phyloP scores from a whole-genome alignment of 768 basidiomycete genomes.

The Terana coerulea region DNA sequence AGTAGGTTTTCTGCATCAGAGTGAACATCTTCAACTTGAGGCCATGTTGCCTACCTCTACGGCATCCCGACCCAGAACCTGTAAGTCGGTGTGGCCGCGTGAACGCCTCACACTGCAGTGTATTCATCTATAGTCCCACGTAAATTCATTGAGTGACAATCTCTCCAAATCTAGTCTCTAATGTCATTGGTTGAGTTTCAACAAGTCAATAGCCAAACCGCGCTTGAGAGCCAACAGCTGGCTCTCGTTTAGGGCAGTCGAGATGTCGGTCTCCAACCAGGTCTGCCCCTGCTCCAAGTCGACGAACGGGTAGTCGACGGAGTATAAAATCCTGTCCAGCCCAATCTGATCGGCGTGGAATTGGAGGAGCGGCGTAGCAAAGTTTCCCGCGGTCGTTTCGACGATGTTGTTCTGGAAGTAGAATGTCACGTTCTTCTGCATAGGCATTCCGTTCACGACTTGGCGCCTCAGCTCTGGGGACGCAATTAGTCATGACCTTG shows the following conservation, averaged over 20 bases:
- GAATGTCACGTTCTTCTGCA: conserved; percentile 2
- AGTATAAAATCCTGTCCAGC: conserved; percentile 1
- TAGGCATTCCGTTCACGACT: not conserved
- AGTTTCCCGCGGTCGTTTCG: conserved; percentile 4
- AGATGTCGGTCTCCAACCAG: not conserved
- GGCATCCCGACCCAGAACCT: no score
- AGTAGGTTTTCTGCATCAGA: no score
- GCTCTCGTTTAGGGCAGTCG: not conserved
- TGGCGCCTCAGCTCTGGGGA: conserved; percentile 5
- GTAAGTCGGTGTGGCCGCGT: no score
- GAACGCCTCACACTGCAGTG: no score
- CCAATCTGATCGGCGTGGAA: conserved; percentile 3
- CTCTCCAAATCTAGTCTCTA: no score
- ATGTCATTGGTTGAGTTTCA: not conserved
- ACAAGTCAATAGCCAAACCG: not conserved
- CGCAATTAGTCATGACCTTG: not conserved
- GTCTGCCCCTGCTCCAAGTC: not conserved
- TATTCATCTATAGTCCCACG: no score
- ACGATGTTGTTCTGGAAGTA: conserved; percentile 3
- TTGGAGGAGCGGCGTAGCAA: not conserved
- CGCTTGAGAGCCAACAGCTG: not conserved
- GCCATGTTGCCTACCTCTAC: no score
- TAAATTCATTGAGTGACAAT: no score
- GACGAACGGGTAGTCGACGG: not conserved
- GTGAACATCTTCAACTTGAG: no score